Base-by-base conservation (phyloP, 1,284 basidiomycete species). In the Cutaneotrichosporon cutaneum region DNA sequence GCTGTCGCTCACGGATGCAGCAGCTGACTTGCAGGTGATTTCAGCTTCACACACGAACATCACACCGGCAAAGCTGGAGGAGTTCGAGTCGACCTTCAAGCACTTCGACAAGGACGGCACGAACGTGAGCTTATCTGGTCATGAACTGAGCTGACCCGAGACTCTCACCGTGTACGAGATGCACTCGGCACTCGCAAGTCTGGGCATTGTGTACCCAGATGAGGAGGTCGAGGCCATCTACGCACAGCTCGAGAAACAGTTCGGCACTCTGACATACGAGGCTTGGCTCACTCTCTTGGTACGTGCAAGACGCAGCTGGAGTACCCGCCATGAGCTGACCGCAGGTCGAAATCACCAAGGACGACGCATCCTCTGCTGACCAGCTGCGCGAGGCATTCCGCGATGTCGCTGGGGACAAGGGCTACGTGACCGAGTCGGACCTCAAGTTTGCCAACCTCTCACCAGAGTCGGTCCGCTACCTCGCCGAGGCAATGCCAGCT, bases 21-120 rank as follows among this genome's bases (percentile, higher is more conserved):
- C 27, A 35, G 47, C 24, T 50, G 58, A 60, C 60, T 27, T 14
- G n/a, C 66, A 92, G 89, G 92, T 97, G 72, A 90, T 97, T 0
- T 94, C 94, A 7, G 72, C 76, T 0, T 69, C 68, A 48, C 73
- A 79, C 58, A 76, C 72, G 33, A 79, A 79, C 62, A 64, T 98
- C 65, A 96, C 94, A 0, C 94, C 96, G 0, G 94, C 93, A 3
- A 94, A 97, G 76, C 83, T 98, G 26, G 94, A 98, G 77, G 94
- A 98, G 75, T 98, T 98, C 69, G 94, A 98, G 77, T 88, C 89
- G 72, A 96, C 94, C 1, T 99, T 98, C 86, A 87, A 95, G 61
- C 94, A 97, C 81, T 99, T 99, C 74, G 94, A 97, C 79, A 88
- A 88, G 68, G 93, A 97, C 71, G 90, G 91, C 70, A 87, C 88